These are phyloP conservation scores for Meyerozyma guilliermondii DNA, from an alignment of 1,139 yeast species.

Conservation along the genomic window DNA sequence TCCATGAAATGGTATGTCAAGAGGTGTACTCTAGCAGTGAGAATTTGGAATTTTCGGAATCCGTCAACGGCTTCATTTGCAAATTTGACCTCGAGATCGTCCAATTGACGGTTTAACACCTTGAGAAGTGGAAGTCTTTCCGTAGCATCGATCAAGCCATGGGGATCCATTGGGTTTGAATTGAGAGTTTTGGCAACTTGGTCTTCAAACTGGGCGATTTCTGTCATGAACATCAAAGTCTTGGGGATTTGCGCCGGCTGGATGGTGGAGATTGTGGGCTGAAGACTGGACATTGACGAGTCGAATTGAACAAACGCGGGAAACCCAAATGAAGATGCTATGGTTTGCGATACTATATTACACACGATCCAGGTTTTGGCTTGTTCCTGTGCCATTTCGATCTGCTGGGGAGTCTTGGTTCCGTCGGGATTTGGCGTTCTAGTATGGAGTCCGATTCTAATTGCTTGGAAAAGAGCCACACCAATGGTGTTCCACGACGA, in stretches of 20 bases:
- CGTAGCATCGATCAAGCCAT: constrained; percentile 59
- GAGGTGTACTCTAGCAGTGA: constrained; percentile 73
- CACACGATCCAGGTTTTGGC: constrained; percentile 91
- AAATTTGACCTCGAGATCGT: constrained; percentile 61
- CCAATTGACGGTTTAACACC: constrained; percentile 64
- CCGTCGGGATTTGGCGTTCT: constrained; percentile 48
- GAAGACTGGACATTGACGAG: constrained; percentile 42
- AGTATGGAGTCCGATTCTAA: constrained; percentile 82
- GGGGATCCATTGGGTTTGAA: constrained; percentile 62
- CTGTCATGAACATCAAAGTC: constrained; percentile 67
- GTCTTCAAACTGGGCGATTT: constrained; percentile 79
- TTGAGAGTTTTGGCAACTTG: constrained; percentile 77
- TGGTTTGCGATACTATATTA: constrained; percentile 81
- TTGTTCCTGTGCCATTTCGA: constrained; percentile 62
- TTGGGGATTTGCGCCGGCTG: constrained; percentile 42
- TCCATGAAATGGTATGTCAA: constrained; percentile 79
- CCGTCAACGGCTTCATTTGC: constrained; percentile 44
- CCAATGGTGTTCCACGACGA: constrained; percentile 95
- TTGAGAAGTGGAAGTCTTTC: constrained; percentile 74
- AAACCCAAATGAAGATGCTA: constrained; percentile 90
- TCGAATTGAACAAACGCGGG: constrained; percentile 90
- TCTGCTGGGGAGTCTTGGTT: constrained; percentile 26
- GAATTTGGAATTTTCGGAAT: constrained; percentile 60
- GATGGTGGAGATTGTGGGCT: constrained; percentile 2
- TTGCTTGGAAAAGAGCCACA: constrained; percentile 85